A percentile compares a stretch with the other conserved stretches of the same genome.
Conservation (phyloP, 345 rosid species). For the Schrenkiella parvula region DNA sequence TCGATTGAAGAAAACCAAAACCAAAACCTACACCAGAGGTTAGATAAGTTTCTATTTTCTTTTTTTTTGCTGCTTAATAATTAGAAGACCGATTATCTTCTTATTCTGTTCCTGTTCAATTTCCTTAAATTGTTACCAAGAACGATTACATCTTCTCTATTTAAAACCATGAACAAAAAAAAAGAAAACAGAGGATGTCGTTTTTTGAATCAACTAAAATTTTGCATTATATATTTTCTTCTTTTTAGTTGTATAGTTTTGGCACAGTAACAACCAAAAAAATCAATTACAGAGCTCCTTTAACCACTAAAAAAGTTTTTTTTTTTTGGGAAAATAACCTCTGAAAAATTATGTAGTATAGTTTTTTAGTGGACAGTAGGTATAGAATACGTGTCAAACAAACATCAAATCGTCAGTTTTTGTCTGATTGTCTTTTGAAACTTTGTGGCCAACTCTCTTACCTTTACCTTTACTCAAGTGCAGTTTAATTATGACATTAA, state of each 20-base stretch:
- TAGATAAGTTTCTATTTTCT: background rate
- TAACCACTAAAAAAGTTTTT: slow-evolving; percentile 12
- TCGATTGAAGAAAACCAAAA: background rate
- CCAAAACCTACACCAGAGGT: background rate
- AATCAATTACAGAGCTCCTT: background rate
- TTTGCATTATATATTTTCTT: background rate
- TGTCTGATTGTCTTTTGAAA: slow-evolving; percentile 12
- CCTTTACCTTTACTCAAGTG: slow-evolving; percentile 15
- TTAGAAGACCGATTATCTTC: background rate
- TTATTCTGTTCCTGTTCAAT: background rate
- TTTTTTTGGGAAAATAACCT: too few relatives aligned
- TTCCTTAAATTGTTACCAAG: background rate
- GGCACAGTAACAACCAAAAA: background rate
- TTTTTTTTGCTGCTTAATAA: background rate
- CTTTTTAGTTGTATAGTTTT: background rate
- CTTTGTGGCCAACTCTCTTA: background rate
- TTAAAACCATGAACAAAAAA: background rate
- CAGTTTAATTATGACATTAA: background rate
- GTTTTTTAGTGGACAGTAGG: slow-evolving; percentile 9
- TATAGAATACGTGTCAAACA: slow-evolving; percentile 6
- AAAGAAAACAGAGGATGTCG: background rate
- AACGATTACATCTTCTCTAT: background rate
- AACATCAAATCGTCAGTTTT: background rate
- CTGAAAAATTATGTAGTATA: too few relatives aligned
- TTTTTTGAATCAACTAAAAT: background rate